Percentiles rank a stretch among this genome's conserved stretches.
Conservation (phyloP, 1,284 basidiomycete genomes). For the Rugiboletus extremiorientalis region DNA sequence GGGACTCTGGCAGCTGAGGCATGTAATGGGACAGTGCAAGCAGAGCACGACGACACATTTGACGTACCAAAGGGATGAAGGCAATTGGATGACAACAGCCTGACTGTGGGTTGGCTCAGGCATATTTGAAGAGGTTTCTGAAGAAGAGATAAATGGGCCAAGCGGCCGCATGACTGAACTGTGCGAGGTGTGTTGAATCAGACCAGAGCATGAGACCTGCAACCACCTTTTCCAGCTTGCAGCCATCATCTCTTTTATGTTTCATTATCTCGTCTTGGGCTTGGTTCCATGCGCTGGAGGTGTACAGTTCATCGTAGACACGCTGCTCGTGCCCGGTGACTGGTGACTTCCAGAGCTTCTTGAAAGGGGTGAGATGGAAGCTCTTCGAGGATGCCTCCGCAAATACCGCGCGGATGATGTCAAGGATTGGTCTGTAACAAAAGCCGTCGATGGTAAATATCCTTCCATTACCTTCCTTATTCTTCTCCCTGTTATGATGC, state of each 20-base stretch:
- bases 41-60: no score
- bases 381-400: neutral
- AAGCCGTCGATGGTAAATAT: neutral
- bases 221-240: neutral
- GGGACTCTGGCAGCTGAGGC: constrained; percentile 3
- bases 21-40: no score
- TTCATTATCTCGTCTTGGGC: no score
- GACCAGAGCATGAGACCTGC: constrained; percentile 37
- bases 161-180: constrained; percentile 34
- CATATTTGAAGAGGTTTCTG: no score
- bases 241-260: constrained; percentile 16
- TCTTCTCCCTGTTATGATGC: no score
- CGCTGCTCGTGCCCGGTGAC: neutral
- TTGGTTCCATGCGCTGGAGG: neutral
- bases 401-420: no score
- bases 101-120: neutral
- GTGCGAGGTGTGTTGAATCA: constrained; percentile 36
- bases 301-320: constrained; percentile 7
- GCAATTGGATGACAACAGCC: constrained; percentile 2
- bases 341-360: neutral
- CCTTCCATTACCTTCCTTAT: neutral
- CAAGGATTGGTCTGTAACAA: neutral
- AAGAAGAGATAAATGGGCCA: no score
- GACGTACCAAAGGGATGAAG: neutral
- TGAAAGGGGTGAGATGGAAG: constrained; percentile 8